phyloP scores from a whole-genome alignment of 441 rosid species.

The Mallotus repandus region DNA sequence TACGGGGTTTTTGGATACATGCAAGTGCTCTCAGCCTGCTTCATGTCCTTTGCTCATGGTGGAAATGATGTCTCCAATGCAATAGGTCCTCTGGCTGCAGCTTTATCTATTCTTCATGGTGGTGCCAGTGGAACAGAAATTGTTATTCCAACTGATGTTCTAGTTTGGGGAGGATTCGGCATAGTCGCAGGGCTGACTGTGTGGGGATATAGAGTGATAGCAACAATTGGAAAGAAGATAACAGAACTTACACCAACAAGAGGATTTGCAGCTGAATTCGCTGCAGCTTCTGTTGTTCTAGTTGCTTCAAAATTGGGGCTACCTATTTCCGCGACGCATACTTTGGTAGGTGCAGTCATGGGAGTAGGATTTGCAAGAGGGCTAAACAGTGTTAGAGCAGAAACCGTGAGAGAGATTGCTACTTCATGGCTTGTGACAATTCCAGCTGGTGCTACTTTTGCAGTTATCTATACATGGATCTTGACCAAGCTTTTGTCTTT shows the following conservation, averaged over 20 bases:
- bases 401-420: conserved; percentile 88
- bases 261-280: conserved; percentile 98
- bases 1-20: conserved; percentile 93
- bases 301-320: conserved; percentile 89
- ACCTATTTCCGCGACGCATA: conserved; percentile 94
- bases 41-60: conserved; percentile 99
- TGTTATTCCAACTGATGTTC: conserved; percentile 79
- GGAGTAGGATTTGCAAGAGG: conserved; percentile 99
- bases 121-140: conserved; percentile 55
- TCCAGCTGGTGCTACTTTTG: conserved; percentile 78
- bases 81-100: conserved; percentile 95
- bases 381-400: conserved; percentile 81
- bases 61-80: conserved; percentile 98
- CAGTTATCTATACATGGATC: conserved; percentile 87
- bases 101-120: conserved; percentile 81
- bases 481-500: conserved; percentile 72
- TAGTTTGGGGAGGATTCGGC: conserved; percentile 99
- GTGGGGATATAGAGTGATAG: conserved; percentile 98
- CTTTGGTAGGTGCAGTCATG: conserved; percentile 98
- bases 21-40: conserved; percentile 98
- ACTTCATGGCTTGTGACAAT: conserved; percentile 93
- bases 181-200: conserved; percentile 86
- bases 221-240: conserved; percentile 97
- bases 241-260: conserved; percentile 95
- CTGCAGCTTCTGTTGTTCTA: conserved; percentile 92